phyloP scores from a whole-genome alignment of 2,329 filamentous ascomycete genomes.

The Sporothrix globosa region DNA sequence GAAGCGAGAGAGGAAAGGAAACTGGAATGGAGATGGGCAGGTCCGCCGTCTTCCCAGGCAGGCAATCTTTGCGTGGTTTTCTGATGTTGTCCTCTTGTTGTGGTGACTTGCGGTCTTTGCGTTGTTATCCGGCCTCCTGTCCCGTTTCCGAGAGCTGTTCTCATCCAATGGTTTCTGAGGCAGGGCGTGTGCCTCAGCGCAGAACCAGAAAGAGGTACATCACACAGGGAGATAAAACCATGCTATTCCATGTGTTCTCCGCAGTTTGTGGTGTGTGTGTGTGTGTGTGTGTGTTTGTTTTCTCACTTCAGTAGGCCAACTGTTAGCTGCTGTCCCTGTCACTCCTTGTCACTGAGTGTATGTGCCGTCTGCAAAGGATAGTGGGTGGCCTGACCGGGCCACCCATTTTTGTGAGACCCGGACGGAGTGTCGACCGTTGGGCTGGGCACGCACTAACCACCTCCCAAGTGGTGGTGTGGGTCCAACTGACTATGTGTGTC shows the following conservation, averaged over 20 bases:
- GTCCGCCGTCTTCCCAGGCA: neutral
- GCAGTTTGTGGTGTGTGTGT: neutral
- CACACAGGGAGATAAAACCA: neutral
- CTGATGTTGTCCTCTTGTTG: neutral
- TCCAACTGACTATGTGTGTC: neutral
- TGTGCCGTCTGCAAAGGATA: neutral
- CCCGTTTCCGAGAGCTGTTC: constrained; percentile 1
- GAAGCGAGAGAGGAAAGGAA: neutral
- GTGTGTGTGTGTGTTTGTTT: neutral
- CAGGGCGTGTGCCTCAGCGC: constrained; percentile 10
- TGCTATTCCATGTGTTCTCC: neutral
- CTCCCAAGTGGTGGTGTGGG: constrained; percentile 22
- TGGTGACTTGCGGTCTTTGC: neutral
- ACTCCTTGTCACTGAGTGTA: neutral
- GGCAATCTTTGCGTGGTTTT: constrained; percentile 14
- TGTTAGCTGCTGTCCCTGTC: too few species aligned
- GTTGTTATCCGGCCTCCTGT: constrained; percentile 1
- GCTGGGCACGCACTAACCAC: constrained; percentile 31
- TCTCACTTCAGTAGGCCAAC: too few species aligned
- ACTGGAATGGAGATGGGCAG: neutral
- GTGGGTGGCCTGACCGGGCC: too few species aligned
- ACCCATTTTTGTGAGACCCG: constrained; percentile 28
- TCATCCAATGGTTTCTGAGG: constrained; percentile 15
- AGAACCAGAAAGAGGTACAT: neutral
- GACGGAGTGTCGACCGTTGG: constrained; percentile 26